Percentiles rank a stretch among this genome's conserved stretches.
Evolutionary conservation across 73 alveolate species (phyloP).

Genomic region (Paramecium tetraurelia): DNA sequence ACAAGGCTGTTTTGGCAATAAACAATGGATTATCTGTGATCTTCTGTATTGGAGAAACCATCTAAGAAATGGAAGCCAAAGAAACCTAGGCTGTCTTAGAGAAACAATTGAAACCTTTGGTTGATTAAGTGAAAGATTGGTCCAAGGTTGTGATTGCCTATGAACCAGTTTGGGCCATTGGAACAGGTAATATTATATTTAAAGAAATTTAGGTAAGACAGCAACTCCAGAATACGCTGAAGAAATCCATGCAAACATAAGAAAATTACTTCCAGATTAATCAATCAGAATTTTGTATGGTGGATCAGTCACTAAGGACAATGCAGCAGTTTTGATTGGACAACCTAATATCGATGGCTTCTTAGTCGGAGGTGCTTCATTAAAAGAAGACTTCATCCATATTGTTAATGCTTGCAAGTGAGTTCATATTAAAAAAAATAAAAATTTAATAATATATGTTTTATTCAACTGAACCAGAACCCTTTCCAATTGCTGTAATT

Average conservation of each 20-base stretch:
- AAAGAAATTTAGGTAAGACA: neutral
- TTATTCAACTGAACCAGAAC: neutral
- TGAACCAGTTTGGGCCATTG: slow-evolving; percentile 99
- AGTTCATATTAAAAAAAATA: neutral
- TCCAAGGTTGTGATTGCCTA: slow-evolving; percentile 94
- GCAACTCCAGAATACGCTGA: slow-evolving; percentile 73
- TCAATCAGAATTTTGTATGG: slow-evolving; percentile 87
- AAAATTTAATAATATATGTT: neutral
- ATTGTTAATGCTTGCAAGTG: slow-evolving; percentile 24
- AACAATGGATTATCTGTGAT: slow-evolving; percentile 67
- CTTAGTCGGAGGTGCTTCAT: slow-evolving; percentile 94
- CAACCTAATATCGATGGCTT: slow-evolving; percentile 91
- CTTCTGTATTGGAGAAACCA: slow-evolving; percentile 77
- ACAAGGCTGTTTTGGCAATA: slow-evolving; percentile 69
- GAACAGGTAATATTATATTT: slow-evolving; percentile 11
- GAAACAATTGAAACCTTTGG: neutral
- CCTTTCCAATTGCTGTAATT: neutral
- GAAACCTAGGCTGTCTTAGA: slow-evolving; percentile 62
- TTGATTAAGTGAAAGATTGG: slow-evolving; percentile 73
- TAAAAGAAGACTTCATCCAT: slow-evolving; percentile 62
- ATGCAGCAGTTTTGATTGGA: slow-evolving; percentile 58
- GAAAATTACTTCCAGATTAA: slow-evolving; percentile 79
- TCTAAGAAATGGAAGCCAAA: slow-evolving; percentile 69
- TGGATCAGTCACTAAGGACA: slow-evolving; percentile 85
- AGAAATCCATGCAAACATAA: slow-evolving; percentile 90